Evolutionary conservation across 345 rosid species (phyloP), one percentile per base, ranked within the genome.

Genomic region (Cardamine chenopodiifolia): DNA sequence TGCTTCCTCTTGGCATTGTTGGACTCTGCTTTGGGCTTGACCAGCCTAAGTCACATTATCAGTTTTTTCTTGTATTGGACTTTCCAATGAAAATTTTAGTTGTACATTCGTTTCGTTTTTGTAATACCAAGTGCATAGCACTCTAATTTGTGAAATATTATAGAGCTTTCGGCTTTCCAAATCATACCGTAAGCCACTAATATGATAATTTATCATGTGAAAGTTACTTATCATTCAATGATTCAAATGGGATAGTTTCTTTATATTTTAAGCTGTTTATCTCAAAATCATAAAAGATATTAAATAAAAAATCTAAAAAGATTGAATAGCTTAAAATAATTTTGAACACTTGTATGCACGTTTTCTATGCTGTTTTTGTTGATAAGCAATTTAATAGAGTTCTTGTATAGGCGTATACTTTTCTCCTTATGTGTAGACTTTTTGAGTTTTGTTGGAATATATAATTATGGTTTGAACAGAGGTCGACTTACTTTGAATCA

Each of bases 381-480:
- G 44, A 48, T 66, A 48, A 53, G 10, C 29, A 8, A 20, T 37
- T 48, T 8, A 57, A 59, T 48, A 59, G 25, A 45, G 40, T 34
- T 28, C 14, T 53, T 14, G 23, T 64, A 11, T 73, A 22, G 66
- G 65, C 78, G 59, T 35, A 66, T 47, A 75, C 74, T 62, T 63
- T 76, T 76, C 75, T 70, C 35, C 48, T 55, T 42, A 13, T 54
- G 42, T 18, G 57, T 70, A 76, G 65, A 69, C 52, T 62, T 69
- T 48, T 62, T 26, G 47, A 32, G 58, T 53, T 73, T 18, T 70
- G 65, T 56, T 63, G 66, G 53, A 77, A 56, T 62, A 70, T 56
- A 77, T 56, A 77, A 70, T 56, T 54, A 25, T 55, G 60, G 75
- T 76, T 76, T 76, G 79, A 76, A 60, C 9, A 64, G 7, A 13